Base-by-base conservation (phyloP, 2,329 filamentous ascomycete genomes). In the Lanzia echinophila region DNA sequence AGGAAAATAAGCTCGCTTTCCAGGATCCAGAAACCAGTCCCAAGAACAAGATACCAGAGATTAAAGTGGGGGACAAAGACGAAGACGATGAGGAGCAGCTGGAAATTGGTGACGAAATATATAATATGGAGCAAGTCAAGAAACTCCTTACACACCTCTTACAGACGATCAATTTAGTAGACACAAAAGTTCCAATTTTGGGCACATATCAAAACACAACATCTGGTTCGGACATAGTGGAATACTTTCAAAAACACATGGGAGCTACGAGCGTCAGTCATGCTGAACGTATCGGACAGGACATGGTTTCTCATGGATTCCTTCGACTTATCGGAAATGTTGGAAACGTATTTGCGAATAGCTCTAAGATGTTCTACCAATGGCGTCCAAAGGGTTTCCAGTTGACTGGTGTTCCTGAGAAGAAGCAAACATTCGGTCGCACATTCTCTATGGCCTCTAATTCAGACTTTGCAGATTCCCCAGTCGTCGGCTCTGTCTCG, bases 1-100 rank as follows among this genome's bases (percentile, higher is more conserved):
- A 99, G 72, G 95, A 99, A 75, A 96, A 96, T 71, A 97, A 99
- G 73, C 80, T 99, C 53, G 94, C 91, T 38, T 99, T 99, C 72
- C 90, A 96, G 70, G 90, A 91, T 61, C 90, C 90, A 2, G 81
- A 86, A 64, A 75, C 70, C 33, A 90, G 87, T 69, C 86, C 87
- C 3, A 77, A 80, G 69, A 73, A 77, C 53, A 61, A 77, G 58
- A 87, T 90, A 39, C 88, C 88, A 43, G 91, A 90, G 67, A 95
- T 99, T 71, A 95, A 96, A 70, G 84, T 97, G 39, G 83, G 87
- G 19, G 79, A 86, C 44, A 81, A 83, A 60, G 77, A 80, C 56
- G 79, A 81, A 54, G 79, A 81, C 43, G 82, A 88, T n/a, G 87
- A 92, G n/a, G 83, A 88, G 61, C 79, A 89, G 4, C 82, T 90